Base-by-base conservation (phyloP, 1,284 basidiomycete genomes). In the Trametes hirsuta region DNA sequence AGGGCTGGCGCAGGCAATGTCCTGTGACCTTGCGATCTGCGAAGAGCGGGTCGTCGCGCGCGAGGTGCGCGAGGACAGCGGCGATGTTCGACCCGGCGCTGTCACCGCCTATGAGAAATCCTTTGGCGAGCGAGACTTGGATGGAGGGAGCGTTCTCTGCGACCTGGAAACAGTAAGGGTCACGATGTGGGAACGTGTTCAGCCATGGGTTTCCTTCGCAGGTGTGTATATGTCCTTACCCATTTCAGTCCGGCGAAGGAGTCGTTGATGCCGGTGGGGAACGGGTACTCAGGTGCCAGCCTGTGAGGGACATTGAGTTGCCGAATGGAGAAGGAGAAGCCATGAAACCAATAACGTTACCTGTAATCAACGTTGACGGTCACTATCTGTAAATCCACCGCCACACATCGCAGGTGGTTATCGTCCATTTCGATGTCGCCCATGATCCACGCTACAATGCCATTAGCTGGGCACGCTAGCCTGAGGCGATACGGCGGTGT, bases 251-350 rank as follows among this genome's bases (percentile, higher is more conserved):
- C 4, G 30, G 30, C 30, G 30, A 30, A 30, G 30, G 30, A 30
- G 30, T 30, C 30, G 30, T 30, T 30, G 30, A 30, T 30, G 30
- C 30, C 30, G 30, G 8, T 30, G 30, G 30, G 30, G 30, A 30
- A 30, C 5, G 30, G 30, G 30, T 30, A 30, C 8, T 30, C 14
- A 25, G 22, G 79, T 4, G 76, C 75, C 11, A 76, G 70, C n/a
- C 77, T 66, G n/a, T 11, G 12, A 25, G 14, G 8, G 21, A 8
- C 14, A 21, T 21, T 15, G n/a, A 44, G 25, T 34, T 12, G 9
- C 2, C 15, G n/a, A 9, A 42, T 37, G 35, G 5, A 21, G 21
- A 40, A 8, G 9, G 36, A 6, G 10, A 42, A 24, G 14, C 2
- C 39, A 12, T 21, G 47, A 6, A n/a, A 37, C 36, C 40, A 37